These are phyloP conservation scores for Rhexocercosporidium sp. DNA, from an alignment of 2,329 filamentous ascomycete genomes.

Conservation along the genomic window DNA sequence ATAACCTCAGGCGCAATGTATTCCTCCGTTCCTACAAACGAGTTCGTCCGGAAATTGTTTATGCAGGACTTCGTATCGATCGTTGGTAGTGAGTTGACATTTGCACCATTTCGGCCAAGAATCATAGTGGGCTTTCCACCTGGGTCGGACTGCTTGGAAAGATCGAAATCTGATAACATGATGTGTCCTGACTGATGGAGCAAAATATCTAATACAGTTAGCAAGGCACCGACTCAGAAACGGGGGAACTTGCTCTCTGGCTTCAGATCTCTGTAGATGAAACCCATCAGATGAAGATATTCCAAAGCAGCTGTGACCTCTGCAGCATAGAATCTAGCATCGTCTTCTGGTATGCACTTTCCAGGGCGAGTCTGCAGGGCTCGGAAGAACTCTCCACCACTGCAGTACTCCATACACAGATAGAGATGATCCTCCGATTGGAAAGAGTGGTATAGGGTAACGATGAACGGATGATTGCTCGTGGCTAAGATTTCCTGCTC, in stretches of 20 bases:
- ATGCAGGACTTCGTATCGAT: slow-evolving; percentile 99
- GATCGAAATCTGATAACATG: slow-evolving; percentile 98
- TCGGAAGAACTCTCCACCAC: slow-evolving; percentile 96
- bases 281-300: slow-evolving; percentile 98
- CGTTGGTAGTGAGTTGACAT: slow-evolving; percentile 85
- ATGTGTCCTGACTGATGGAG: slow-evolving; percentile 99
- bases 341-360: slow-evolving; percentile 96
- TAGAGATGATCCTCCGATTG: slow-evolving; percentile 99
- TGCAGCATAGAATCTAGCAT: slow-evolving; percentile 94
- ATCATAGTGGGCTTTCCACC: slow-evolving; percentile 99
- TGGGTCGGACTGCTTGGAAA: slow-evolving; percentile 96
- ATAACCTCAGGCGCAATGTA: slow-evolving; percentile 99
- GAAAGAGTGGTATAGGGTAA: slow-evolving; percentile 98
- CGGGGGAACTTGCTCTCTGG: slow-evolving; percentile 79
- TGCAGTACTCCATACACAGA: slow-evolving; percentile 99
- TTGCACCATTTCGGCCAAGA: slow-evolving; percentile 80
- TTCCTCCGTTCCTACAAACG: slow-evolving; percentile 97
- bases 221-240: slow-evolving; percentile 34
- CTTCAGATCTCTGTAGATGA: slow-evolving; percentile 98
- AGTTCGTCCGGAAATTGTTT: slow-evolving; percentile 96
- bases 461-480: slow-evolving; percentile 98
- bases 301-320: slow-evolving; percentile 96
- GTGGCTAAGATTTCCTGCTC: slow-evolving; percentile 98
- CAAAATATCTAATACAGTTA: slow-evolving; percentile 76
- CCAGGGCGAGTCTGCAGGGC: slow-evolving; percentile 94